phyloP scores from a whole-genome alignment of 495 filamentous ascomycete genomes.

The Penicilliopsis zonata region DNA sequence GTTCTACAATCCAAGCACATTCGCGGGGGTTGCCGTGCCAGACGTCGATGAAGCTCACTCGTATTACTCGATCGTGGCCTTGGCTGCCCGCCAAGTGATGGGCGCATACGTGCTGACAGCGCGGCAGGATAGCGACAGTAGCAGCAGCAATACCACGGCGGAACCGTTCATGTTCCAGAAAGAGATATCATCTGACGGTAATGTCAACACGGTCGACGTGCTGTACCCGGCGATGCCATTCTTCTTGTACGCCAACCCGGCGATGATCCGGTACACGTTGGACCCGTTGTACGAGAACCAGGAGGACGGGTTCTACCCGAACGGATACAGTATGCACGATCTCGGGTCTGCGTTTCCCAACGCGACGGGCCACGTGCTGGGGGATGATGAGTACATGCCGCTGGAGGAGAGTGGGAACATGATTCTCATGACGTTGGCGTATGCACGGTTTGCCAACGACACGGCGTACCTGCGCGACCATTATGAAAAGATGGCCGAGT shows the following conservation, averaged over 20 bases:
- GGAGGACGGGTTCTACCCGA: slow-evolving; percentile 72
- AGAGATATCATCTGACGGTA: slow-evolving; percentile 87
- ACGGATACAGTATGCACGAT: slow-evolving; percentile 84
- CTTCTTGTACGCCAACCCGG: slow-evolving; percentile 81
- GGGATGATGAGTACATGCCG: slow-evolving; percentile 81
- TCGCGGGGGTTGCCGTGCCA: too few relatives aligned
- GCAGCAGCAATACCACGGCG: slow-evolving; percentile 65
- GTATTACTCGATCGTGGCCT: slow-evolving; percentile 73
- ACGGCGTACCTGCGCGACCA: slow-evolving; percentile 37
- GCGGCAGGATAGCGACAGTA: slow-evolving; percentile 75
- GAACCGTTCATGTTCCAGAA: slow-evolving; percentile 76
- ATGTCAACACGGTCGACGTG: slow-evolving; percentile 89
- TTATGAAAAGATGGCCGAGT: slow-evolving; percentile 69
- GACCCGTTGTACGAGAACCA: slow-evolving; percentile 82
- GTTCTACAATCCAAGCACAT: too few relatives aligned
- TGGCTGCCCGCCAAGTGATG: too few relatives aligned
- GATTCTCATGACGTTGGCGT: slow-evolving; percentile 82
- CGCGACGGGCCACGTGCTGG: slow-evolving; percentile 71
- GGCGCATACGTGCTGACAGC: slow-evolving; percentile 68
- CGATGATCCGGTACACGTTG: slow-evolving; percentile 65
- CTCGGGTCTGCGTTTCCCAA: slow-evolving; percentile 78
- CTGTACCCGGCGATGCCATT: slow-evolving; percentile 86
- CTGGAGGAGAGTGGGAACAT: slow-evolving; percentile 94
- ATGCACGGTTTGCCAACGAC: slow-evolving; percentile 35
- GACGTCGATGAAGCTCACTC: too few relatives aligned